phyloP scores from a whole-genome alignment of 805 yeast species.

The Kurtzmaniella fragi region DNA sequence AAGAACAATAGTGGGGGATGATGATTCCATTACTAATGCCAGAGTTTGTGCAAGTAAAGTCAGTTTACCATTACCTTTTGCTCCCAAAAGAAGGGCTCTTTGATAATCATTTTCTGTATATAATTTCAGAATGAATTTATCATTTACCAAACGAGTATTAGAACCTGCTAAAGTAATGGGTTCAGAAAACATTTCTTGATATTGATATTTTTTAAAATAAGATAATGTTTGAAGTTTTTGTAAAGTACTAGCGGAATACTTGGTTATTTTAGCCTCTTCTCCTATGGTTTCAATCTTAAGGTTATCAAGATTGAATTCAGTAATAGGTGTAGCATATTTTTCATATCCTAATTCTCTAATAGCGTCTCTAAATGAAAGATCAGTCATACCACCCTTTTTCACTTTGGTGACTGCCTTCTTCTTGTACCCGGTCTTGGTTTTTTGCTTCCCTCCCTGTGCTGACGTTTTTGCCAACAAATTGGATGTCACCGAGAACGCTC shows the following conservation, averaged over 20 bases:
- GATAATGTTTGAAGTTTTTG: conserved; percentile 49
- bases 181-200: conserved; percentile 55
- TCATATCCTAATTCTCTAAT: conserved; percentile 30
- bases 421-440: conserved; percentile 18
- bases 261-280: conserved; percentile 13
- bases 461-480: conserved; percentile 11
- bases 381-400: conserved; percentile 40
- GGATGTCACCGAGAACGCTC: conserved; percentile 9
- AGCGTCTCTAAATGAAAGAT: conserved; percentile 33
- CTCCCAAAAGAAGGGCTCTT: conserved; percentile 59
- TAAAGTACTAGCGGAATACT: conserved; percentile 38
- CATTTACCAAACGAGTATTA: conserved; percentile 34
- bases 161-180: conserved; percentile 59
- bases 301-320: conserved; percentile 9
- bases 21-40: conserved; percentile 39
- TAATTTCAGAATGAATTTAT: conserved; percentile 34
- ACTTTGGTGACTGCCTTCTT: conserved; percentile 15
- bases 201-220: conserved; percentile 63
- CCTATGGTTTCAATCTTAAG: background rate
- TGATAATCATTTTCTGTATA: conserved; percentile 32
- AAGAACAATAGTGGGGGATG: conserved; percentile 35
- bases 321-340: conserved; percentile 22
- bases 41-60: conserved; percentile 66
- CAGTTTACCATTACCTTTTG: conserved; percentile 76
- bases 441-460: conserved; percentile 19